phyloP scores from a whole-genome alignment of 345 rosid species.

The Punica granatum region DNA sequence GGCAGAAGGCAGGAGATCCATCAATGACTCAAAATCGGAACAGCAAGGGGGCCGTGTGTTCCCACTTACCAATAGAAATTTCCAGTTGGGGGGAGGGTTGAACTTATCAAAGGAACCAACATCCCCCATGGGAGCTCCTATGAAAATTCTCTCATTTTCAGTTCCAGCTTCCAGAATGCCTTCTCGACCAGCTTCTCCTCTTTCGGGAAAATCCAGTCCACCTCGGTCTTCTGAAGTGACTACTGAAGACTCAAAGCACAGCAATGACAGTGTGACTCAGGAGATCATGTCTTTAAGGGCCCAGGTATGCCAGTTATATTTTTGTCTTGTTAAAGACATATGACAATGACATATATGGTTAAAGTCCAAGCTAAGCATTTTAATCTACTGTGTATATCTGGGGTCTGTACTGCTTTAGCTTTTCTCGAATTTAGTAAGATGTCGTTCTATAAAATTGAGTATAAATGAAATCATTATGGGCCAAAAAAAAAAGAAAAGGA shows the following conservation, averaged over 20 bases:
- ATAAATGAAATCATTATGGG: too few relatives aligned
- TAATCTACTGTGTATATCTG: background rate
- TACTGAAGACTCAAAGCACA: slow-evolving; percentile 42
- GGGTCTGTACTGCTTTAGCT: background rate
- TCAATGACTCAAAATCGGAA: slow-evolving; percentile 21
- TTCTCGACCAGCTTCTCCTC: slow-evolving; percentile 34
- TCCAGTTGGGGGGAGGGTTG: slow-evolving; percentile 27
- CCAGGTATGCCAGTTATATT: slow-evolving; percentile 37
- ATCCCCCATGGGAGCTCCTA: slow-evolving; percentile 24
- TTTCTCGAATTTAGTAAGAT: background rate
- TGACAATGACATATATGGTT: background rate
- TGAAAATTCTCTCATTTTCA: slow-evolving; percentile 26
- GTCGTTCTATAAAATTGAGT: background rate
- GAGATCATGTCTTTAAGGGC: slow-evolving; percentile 52
- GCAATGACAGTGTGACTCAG: slow-evolving; percentile 36
- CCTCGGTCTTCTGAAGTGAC: slow-evolving; percentile 33
- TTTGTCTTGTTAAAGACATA: background rate
- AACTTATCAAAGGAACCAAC: slow-evolving; percentile 25
- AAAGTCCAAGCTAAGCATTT: background rate
- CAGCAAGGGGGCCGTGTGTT: slow-evolving; percentile 25
- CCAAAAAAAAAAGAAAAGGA: too few relatives aligned
- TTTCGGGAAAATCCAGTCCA: slow-evolving; percentile 48
- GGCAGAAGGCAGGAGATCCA: slow-evolving; percentile 35
- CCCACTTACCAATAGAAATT: slow-evolving; percentile 28
- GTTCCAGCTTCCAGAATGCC: slow-evolving; percentile 32